Conservation (phyloP, 306 rosid species). For the Malus sieversii region DNA sequence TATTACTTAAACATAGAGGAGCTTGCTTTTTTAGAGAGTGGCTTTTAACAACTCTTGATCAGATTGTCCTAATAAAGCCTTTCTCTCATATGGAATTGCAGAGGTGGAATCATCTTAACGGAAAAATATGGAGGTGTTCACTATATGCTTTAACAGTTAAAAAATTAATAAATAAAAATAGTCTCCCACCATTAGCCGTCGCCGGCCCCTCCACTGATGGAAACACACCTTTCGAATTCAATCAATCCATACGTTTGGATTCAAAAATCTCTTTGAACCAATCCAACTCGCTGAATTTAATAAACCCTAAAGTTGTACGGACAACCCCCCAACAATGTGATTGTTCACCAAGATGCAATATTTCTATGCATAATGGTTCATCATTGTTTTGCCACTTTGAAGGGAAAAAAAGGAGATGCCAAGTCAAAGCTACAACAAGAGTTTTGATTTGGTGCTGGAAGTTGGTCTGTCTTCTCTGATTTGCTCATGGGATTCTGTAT, state of each 20-base stretch:
- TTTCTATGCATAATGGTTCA: background rate
- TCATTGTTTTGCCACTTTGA: background rate
- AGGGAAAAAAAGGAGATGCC: background rate
- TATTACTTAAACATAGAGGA: background rate
- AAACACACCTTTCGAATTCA: background rate
- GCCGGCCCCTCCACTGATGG: background rate
- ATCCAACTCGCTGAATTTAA: background rate
- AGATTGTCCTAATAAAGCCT: no score
- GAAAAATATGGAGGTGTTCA: background rate
- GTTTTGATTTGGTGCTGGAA: background rate
- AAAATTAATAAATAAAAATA: background rate
- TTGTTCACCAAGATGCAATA: background rate
- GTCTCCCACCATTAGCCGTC: background rate
- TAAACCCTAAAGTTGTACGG: background rate
- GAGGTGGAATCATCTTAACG: background rate
- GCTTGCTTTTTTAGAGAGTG: background rate
- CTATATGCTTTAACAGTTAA: background rate
- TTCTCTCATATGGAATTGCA: background rate
- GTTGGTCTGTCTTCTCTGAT: background rate
- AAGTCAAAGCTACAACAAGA: background rate
- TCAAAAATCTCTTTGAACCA: background rate
- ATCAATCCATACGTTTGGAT: background rate
- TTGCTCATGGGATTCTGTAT: constrained; percentile 12
- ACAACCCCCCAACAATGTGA: background rate
- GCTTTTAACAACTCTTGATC: no score